Evolutionary conservation across 164 flowering plant species (phyloP).

Genomic region (Tinospora cordifolia): DNA sequence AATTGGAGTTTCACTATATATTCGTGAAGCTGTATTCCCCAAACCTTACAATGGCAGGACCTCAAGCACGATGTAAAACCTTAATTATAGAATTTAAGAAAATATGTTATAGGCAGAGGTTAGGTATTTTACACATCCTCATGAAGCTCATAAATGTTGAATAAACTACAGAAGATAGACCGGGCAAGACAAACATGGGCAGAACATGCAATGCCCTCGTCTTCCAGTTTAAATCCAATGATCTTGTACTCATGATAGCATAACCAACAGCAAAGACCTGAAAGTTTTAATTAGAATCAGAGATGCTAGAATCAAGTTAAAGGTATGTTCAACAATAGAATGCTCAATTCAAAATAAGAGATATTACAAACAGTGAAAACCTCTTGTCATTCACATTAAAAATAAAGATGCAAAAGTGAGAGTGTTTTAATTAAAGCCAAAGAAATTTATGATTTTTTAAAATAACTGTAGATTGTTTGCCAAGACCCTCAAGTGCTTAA

Average conservation of each 20-base stretch:
- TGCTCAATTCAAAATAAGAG: not conserved
- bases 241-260: conserved; percentile 81
- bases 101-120: not conserved
- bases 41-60: too few relatives aligned
- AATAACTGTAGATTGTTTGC: too few relatives aligned
- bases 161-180: conserved; percentile 40
- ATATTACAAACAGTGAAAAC: too few relatives aligned
- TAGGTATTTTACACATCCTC: conserved; percentile 56
- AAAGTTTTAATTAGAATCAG: conserved; percentile 10
- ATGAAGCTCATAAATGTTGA: conserved; percentile 42
- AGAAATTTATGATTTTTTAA: too few relatives aligned
- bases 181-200: conserved; percentile 84
- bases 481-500: not conserved
- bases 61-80: not conserved
- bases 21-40: too few relatives aligned
- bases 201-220: conserved; percentile 71
- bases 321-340: not conserved
- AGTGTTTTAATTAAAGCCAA: too few relatives aligned
- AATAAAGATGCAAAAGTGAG: too few relatives aligned
- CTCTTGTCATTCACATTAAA: too few relatives aligned
- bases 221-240: conserved; percentile 70
- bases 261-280: conserved; percentile 78
- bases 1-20: too few relatives aligned
- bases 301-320: not conserved
- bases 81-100: not conserved